Base-by-base conservation (phyloP, 2,329 filamentous ascomycete genomes). In the Alternaria tenuissima region DNA sequence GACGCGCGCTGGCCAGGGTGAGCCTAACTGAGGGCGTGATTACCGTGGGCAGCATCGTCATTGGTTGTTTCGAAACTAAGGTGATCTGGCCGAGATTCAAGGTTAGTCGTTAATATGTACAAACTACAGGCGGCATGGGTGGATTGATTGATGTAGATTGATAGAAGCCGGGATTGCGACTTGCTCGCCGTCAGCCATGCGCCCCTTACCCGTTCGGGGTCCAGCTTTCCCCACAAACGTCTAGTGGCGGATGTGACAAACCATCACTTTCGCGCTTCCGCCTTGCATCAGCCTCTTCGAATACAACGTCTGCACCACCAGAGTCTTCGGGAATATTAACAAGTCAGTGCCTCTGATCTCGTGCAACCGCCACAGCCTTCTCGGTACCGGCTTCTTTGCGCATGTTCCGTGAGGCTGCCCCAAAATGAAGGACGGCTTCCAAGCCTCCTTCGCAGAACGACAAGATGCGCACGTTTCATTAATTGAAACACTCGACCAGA, bases 131-230 rank as follows among this genome's bases (percentile, higher is more conserved):
- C 44, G 62, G 53, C 61, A 59, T 59, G 67, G 69, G 52, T 48
- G 34, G 12, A 38, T 70, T 76, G 72, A 76, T 78, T 78, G 74
- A 77, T 66, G 61, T 78, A 77, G 59, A 78, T 78, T 68, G 69
- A 70, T 66, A 68, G 65, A 70, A 70, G 73, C 68, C 65, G 71
- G 62, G 68, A 71, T 65, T 64, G 69, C 69, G 57, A 54, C 51
- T 66, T 28, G n/a, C 63, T 61, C 69, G 70, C 73, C 73, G 72
- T 63, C 26, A 42, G 46, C 54, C 57, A 18, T 47, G n/a, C 16
- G 44, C 22, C 39, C 20, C 64, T 72, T 63, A 16, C 66, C 64
- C 7, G 20, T 41, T 66, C 24, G 26, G 41, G 57, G 32, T 24
- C 30, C 20, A 49, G 32, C n/a, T 61, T 59, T 66, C 71, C 71